phyloP scores from a whole-genome alignment of 345 rosid genomes.

The Capsella bursapastoris region DNA sequence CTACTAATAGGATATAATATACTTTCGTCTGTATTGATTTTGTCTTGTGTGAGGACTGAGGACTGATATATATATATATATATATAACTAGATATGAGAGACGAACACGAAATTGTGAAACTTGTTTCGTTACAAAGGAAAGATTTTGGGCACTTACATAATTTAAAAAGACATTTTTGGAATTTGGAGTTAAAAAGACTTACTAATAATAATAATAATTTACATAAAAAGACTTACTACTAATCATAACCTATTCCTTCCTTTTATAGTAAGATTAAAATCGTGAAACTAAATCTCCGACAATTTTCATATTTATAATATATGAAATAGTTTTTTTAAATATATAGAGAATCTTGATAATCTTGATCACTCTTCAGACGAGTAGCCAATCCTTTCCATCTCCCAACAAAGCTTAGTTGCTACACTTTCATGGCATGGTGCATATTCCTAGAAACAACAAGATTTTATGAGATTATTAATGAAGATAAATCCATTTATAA shows the following conservation, averaged over 20 bases:
- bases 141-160: slow-evolving; percentile 29
- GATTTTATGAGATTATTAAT: background rate
- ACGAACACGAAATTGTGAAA: slow-evolving; percentile 16
- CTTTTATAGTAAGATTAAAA: slow-evolving; percentile 41
- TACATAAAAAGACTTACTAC: slow-evolving; percentile 38
- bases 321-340: slow-evolving; percentile 5
- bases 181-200: slow-evolving; percentile 36
- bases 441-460: slow-evolving; percentile 63
- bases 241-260: slow-evolving; percentile 41
- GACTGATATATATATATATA: background rate
- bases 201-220: slow-evolving; percentile 36
- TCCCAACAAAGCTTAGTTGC: slow-evolving; percentile 92
- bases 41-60: background rate
- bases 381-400: slow-evolving; percentile 70
- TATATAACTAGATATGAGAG: too few relatives aligned
- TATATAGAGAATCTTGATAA: slow-evolving; percentile 21
- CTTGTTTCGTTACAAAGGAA: background rate
- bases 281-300: slow-evolving; percentile 22
- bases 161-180: slow-evolving; percentile 9
- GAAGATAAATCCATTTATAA: background rate
- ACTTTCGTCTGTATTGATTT: background rate
- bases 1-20: background rate
- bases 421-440: slow-evolving; percentile 83
- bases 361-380: slow-evolving; percentile 42
- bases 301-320: slow-evolving; percentile 31